Percentiles rank a stretch among this genome's conserved stretches.
These are phyloP conservation scores for Camelina neglecta DNA, from an alignment of 345 rosid genomes.

Conservation along the genomic window DNA sequence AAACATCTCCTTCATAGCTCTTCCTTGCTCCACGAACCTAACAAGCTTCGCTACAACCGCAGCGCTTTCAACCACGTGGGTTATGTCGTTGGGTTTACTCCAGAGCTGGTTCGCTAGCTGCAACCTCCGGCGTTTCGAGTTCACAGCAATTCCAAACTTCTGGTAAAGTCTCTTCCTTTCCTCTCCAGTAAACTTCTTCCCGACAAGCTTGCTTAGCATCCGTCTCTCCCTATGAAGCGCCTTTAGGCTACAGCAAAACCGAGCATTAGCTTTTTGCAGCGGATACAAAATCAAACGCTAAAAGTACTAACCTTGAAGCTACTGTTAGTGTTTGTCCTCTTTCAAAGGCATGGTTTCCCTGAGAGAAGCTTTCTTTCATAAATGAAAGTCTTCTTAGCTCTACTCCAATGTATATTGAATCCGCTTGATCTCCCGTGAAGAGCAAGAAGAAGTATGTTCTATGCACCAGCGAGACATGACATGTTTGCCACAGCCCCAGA, in stretches of 20 bases:
- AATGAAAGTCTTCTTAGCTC: conserved; percentile 88
- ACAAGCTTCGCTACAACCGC: conserved; percentile 78
- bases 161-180: conserved; percentile 72
- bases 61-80: conserved; percentile 70
- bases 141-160: conserved; percentile 73
- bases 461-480: conserved; percentile 83
- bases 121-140: conserved; percentile 76
- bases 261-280: background rate
- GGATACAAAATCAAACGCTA: conserved; percentile 9
- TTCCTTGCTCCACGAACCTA: conserved; percentile 79
- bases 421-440: conserved; percentile 87
- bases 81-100: conserved; percentile 65
- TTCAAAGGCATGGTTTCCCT: conserved; percentile 59
- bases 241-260: conserved; percentile 56
- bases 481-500: conserved; percentile 85
- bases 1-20: conserved; percentile 81
- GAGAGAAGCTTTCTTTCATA: conserved; percentile 79
- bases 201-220: conserved; percentile 85
- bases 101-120: conserved; percentile 77
- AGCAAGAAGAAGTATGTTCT: conserved; percentile 96
- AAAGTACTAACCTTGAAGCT: conserved; percentile 68
- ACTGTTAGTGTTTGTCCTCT: conserved; percentile 63
- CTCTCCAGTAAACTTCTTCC: conserved; percentile 64
- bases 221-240: conserved; percentile 73
- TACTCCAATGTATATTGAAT: conserved; percentile 91